Conservation (phyloP, 305 asterid species). For the Withania somnifera region DNA sequence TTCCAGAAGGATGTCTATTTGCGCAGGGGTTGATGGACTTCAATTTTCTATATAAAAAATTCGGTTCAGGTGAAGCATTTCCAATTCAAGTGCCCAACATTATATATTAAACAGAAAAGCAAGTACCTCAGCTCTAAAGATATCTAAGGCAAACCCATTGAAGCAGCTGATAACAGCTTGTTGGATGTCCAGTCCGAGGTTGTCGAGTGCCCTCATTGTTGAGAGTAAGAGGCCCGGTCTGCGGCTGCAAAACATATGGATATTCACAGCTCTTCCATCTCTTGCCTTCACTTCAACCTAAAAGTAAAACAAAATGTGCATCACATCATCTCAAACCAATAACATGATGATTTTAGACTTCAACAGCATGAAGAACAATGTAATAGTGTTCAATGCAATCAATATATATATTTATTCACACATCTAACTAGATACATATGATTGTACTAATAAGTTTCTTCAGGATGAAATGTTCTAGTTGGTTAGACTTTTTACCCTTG, state of each 20-base stretch:
- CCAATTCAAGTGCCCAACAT: background rate
- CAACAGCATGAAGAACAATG: background rate
- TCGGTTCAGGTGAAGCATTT: background rate
- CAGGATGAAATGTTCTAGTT: background rate
- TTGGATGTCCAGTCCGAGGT: constrained; percentile 50
- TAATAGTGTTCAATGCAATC: background rate
- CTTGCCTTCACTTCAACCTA: constrained; percentile 47
- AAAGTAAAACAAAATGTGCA: background rate
- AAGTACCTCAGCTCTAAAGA: constrained; percentile 54
- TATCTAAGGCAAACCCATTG: constrained; percentile 50
- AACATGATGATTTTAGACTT: background rate
- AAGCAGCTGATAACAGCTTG: constrained; percentile 71
- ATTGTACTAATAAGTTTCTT: background rate
- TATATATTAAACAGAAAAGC: background rate
- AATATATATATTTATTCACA: background rate
- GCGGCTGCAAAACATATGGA: constrained; percentile 53
- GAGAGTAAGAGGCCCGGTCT: constrained; percentile 48
- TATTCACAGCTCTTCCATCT: constrained; percentile 51
- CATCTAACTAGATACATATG: background rate
- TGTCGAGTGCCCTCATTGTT: constrained; percentile 47
- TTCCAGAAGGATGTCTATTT: background rate
- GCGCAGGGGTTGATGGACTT: background rate
- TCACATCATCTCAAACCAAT: background rate
- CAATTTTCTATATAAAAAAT: background rate
- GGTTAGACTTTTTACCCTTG: constrained; percentile 26